Evolutionary conservation across 2,329 filamentous ascomycete genomes (phyloP).

Genomic region (Ophiostoma triangulosporum): DNA sequence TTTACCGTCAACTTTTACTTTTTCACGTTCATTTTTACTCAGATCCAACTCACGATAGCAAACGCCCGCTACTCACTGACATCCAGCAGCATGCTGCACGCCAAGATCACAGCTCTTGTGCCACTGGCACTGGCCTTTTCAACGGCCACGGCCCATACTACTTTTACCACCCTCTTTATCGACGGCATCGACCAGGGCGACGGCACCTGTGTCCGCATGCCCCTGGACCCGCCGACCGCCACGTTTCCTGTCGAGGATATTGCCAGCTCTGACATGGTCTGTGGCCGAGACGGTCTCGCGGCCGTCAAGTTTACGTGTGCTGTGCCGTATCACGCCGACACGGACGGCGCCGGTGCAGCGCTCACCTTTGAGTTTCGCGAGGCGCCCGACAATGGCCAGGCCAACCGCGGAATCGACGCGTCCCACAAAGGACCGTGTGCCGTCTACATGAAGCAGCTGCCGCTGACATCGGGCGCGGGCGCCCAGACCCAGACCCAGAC

Average conservation of each 20-base stretch:
- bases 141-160: conserved; percentile 40
- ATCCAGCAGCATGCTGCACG: too few species aligned
- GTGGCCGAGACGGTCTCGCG: conserved; percentile 35
- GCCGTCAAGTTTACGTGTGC: conserved; percentile 36
- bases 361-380: conserved; percentile 55
- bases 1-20: too few species aligned
- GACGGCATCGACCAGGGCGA: conserved; percentile 52
- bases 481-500: conserved; percentile 30
- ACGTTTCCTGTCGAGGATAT: conserved; percentile 46
- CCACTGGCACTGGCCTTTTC: conserved; percentile 6
- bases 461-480: conserved; percentile 9
- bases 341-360: conserved; percentile 31
- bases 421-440: conserved; percentile 57
- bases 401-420: conserved; percentile 42
- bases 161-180: conserved; percentile 51
- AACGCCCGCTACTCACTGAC: too few species aligned
- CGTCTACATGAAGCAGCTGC: conserved; percentile 59
- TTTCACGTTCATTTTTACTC: too few species aligned
- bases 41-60: too few species aligned
- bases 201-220: conserved; percentile 59
- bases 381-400: conserved; percentile 40
- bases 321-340: conserved; percentile 14
- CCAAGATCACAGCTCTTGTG: not conserved
- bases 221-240: conserved; percentile 34
- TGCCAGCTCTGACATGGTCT: conserved; percentile 51